These are phyloP conservation scores for Microbotryomycetes sp. DNA, from an alignment of 1,284 basidiomycete species.

Conservation along the genomic window DNA sequence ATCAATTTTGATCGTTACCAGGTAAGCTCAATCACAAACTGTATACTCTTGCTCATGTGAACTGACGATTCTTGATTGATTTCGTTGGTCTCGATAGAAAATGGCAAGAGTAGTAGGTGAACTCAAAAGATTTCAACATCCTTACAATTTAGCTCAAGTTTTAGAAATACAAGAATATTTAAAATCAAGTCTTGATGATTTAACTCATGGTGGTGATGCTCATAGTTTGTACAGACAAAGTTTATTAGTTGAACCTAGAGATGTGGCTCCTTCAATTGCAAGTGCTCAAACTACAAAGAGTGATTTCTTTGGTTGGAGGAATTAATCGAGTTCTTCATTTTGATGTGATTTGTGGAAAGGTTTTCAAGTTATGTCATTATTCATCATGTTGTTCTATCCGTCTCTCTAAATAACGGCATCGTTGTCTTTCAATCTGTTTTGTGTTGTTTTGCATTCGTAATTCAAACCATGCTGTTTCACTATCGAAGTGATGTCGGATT, in stretches of 20 bases:
- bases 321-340: no score
- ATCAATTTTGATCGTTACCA: slow-evolving; percentile 80
- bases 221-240: slow-evolving; percentile 12
- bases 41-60: no score
- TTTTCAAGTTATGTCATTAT: neutral
- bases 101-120: slow-evolving; percentile 81
- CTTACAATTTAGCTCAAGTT: slow-evolving; percentile 73
- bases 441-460: neutral
- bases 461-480: no score
- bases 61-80: neutral
- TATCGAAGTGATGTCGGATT: no score
- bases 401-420: no score
- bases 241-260: neutral
- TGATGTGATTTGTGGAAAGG: no score
- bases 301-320: neutral
- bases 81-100: slow-evolving; percentile 49
- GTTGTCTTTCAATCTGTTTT: neutral
- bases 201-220: slow-evolving; percentile 27
- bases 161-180: slow-evolving; percentile 76
- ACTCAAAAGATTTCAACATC: slow-evolving; percentile 85
- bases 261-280: neutral
- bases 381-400: neutral
- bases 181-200: slow-evolving; percentile 16
- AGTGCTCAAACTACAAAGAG: neutral
- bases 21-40: no score